Base-by-base conservation (phyloP, 2,329 filamentous ascomycete species). In the Parafenestella ontariensis region DNA sequence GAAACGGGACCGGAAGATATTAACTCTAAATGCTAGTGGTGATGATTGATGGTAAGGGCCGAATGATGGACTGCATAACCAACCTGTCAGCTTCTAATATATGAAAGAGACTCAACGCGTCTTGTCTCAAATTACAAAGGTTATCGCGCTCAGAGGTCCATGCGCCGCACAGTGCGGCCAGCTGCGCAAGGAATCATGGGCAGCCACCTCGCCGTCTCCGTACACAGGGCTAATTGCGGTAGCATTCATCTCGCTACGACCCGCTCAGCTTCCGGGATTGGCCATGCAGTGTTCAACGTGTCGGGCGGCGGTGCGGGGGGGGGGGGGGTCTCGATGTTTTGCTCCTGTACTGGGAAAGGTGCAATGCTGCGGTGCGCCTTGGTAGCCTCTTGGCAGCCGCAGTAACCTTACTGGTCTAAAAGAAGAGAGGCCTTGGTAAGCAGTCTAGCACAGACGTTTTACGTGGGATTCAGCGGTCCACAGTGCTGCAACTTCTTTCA, bases 171-270 rank as follows among this genome's bases (percentile, higher is more conserved):
- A 48, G 46, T 52, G 46, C 52, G 56, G 39, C 48, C 40, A 53
- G 58, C 61, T 66, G 61, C 54, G 59, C 48, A 65, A 59, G 50
- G 56, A 5, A 52, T 43, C 51, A 47, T 50, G 52, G 39, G 46
- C 59, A 61, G 59, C 58, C 56, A 60, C 56, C 24, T 57, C 56
- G 49, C 48, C 43, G 45, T 46, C 47, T 47, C 59, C 51, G 46
- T 44, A 59, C 59, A 56, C 26, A 52, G 45, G 24, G 46, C 57
- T 61, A 60, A 57, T 59, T 54, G 24, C 52, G 44, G 62, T 59
- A 49, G 29, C 39, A 33, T 51, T 62, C 52, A 64, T 58, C 52
- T 66, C 62, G 61, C 59, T 62, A 63, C 50, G 28, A 47, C 39
- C 42, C 29, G 24, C 44, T 49, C 31, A 48, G 41, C 53, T 31